Percentiles rank a stretch among this genome's conserved stretches.
phyloP scores from a whole-genome alignment of 495 filamentous ascomycete species.

The Amphirosellinia nigrospora region DNA sequence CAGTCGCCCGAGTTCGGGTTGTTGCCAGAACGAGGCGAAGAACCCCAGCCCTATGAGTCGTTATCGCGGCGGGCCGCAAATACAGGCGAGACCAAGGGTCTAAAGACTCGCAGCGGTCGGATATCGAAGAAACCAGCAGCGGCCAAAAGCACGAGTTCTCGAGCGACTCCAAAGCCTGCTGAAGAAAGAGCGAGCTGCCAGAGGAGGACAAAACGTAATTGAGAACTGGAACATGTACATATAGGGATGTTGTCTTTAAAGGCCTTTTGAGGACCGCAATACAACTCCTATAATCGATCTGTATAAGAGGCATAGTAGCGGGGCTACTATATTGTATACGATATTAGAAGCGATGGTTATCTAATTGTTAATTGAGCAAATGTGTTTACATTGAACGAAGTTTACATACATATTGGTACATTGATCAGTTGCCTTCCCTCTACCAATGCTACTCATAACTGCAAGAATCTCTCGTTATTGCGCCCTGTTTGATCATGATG shows the following conservation, averaged over 20 bases:
- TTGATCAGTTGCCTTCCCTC: not conserved
- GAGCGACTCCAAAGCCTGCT: not conserved
- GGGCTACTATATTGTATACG: not conserved
- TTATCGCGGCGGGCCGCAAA: not conserved
- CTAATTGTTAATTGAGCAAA: not conserved
- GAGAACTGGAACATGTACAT: not conserved
- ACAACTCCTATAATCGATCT: not conserved
- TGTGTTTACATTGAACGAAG: not conserved
- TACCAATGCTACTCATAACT: not conserved
- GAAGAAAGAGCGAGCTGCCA: not conserved
- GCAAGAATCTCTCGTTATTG: not conserved
- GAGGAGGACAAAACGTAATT: not conserved
- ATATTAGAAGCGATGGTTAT: not conserved
- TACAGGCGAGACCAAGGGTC: not conserved
- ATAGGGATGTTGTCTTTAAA: not conserved
- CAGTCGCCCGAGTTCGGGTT: conserved; percentile 33
- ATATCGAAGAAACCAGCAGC: conserved; percentile 14
- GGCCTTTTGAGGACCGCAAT: not conserved
- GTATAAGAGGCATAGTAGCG: not conserved
- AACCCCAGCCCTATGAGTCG: conserved; percentile 3
- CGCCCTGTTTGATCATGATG: not conserved
- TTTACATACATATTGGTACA: not conserved
- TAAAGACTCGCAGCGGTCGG: not conserved
- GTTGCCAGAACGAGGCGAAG: conserved; percentile 29
- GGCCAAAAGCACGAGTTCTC: not conserved